These are phyloP conservation scores for Tilletia setariae DNA, from an alignment of 1,284 basidiomycete species.

Conservation along the genomic window DNA sequence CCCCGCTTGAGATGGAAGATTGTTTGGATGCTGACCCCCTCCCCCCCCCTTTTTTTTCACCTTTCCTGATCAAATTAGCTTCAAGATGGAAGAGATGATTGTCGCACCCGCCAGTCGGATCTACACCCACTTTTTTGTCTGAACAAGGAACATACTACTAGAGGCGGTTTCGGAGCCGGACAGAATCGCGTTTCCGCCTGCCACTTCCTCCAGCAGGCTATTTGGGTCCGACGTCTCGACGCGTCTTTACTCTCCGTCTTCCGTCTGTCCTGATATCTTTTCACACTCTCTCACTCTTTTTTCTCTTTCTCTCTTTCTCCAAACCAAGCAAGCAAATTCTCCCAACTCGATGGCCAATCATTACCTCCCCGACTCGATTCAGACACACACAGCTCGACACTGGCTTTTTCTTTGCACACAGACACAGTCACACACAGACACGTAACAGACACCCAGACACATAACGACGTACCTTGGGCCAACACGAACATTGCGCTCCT, in stretches of 20 bases:
- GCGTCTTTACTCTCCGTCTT: too few species aligned
- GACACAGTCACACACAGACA: not conserved
- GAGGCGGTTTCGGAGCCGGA: not conserved
- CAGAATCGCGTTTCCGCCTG: too few species aligned
- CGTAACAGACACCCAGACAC: not conserved
- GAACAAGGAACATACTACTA: not conserved
- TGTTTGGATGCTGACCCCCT: not conserved
- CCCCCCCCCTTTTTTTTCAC: slow-evolving; percentile 48
- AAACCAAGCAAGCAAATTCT: too few species aligned
- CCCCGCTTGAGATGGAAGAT: not conserved
- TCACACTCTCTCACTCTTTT: too few species aligned
- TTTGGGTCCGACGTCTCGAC: too few species aligned
- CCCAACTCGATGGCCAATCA: too few species aligned
- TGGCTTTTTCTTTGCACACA: not conserved
- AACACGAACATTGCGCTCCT: too few species aligned
- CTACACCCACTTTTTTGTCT: slow-evolving; percentile 52
- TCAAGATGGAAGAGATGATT: slow-evolving; percentile 98
- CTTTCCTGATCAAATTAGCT: too few species aligned
- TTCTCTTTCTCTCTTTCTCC: too few species aligned
- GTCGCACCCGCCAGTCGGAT: slow-evolving; percentile 64
- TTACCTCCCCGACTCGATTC: not conserved
- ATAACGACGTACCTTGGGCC: not conserved
- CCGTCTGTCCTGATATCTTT: too few species aligned
- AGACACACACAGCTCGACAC: not conserved
- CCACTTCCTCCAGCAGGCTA: too few species aligned